Percentiles rank a stretch among this genome's conserved stretches.
Evolutionary conservation across 371 early-diverging fungal genomes (phyloP).

Genomic region (Mucor irregularis): DNA sequence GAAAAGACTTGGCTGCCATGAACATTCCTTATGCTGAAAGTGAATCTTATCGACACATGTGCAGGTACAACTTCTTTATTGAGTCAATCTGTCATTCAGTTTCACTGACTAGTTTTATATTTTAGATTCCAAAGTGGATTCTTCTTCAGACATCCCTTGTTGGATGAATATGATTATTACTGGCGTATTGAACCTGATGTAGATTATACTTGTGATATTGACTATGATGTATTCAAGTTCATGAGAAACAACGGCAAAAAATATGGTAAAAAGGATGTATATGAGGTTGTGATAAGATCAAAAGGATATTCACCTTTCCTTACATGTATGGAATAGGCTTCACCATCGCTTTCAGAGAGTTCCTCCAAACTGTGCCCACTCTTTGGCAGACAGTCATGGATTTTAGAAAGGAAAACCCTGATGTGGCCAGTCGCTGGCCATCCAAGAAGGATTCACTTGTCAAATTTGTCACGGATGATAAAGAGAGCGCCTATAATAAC

Average conservation of each 20-base stretch:
- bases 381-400: constrained; percentile 66
- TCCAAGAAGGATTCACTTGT: constrained; percentile 38
- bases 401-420: constrained; percentile 49
- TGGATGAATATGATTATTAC: constrained; percentile 85
- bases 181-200: constrained; percentile 97
- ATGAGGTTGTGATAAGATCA: too few relatives aligned
- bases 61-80: constrained; percentile 40
- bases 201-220: constrained; percentile 84
- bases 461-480: constrained; percentile 41
- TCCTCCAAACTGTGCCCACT: constrained; percentile 69
- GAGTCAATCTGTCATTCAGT: not conserved
- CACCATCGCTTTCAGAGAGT: constrained; percentile 75
- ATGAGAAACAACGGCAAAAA: constrained; percentile 26
- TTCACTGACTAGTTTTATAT: not conserved
- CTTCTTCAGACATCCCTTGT: constrained; percentile 84
- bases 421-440: constrained; percentile 32
- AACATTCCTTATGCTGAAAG: constrained; percentile 82
- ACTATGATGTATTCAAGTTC: constrained; percentile 26
- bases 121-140: constrained; percentile 70
- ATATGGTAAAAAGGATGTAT: too few relatives aligned
- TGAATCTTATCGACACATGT: constrained; percentile 94
- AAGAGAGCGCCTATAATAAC: constrained; percentile 14
- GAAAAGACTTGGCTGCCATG: constrained; percentile 57
- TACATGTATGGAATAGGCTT: constrained; percentile 35
- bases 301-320: not conserved